Conservation (phyloP, 176 grass and related monocot genomes). For the Urochloa ruziziensis region DNA sequence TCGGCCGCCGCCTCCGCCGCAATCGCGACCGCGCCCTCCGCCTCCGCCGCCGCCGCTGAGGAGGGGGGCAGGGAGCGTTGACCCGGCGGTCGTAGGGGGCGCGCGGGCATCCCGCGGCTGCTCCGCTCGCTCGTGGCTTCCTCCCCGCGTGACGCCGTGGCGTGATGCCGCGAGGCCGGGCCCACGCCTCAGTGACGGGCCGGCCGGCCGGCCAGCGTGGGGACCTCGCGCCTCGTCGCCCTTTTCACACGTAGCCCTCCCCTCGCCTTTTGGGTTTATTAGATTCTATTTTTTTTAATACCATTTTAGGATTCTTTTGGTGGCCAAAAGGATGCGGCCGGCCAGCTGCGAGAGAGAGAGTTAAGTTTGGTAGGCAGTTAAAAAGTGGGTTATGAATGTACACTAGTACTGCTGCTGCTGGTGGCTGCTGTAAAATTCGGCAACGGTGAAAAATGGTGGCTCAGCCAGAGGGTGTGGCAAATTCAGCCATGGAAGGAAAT, state of each 20-base stretch:
- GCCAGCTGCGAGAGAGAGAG: conserved; percentile 12
- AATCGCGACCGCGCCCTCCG: conserved; percentile 45
- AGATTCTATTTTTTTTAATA: conserved; percentile 25
- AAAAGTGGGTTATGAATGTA: conserved; percentile 31
- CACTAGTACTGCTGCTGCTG: neutral
- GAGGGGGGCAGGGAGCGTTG: conserved; percentile 35
- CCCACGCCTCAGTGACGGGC: conserved; percentile 11
- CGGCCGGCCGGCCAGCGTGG: neutral
- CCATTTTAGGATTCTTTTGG: conserved; percentile 50
- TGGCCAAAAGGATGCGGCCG: conserved; percentile 39
- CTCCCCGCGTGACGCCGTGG: neutral
- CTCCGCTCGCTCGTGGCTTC: neutral
- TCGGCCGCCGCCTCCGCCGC: conserved; percentile 50
- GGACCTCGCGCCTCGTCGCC: neutral
- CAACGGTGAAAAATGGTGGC: conserved; percentile 16
- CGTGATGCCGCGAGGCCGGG: neutral
- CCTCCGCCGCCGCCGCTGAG: conserved; percentile 36
- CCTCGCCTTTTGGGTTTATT: conserved; percentile 21
- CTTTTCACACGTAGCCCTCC: conserved; percentile 1
- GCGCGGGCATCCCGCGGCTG: neutral
- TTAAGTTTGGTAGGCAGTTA: neutral
- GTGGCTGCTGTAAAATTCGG: conserved; percentile 7
- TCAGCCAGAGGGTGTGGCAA: neutral
- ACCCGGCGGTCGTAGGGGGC: conserved; percentile 28
- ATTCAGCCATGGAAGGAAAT: conserved; percentile 11